Evolutionary conservation across 805 yeast species (phyloP).

Genomic region (Candida palmyrensis): DNA sequence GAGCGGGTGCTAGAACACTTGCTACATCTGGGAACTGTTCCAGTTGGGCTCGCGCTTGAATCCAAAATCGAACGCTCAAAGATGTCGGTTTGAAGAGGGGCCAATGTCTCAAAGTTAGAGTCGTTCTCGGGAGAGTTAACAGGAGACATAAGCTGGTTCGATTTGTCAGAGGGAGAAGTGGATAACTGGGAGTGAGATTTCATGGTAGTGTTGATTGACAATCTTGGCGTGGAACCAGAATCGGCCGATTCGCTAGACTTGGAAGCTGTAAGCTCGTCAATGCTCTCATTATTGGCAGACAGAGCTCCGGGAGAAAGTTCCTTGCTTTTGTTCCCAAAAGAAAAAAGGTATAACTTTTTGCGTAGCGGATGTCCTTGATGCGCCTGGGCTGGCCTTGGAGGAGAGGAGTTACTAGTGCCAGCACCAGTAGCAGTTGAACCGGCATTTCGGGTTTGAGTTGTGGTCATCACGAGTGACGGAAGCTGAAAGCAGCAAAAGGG

Average conservation of each 20-base stretch:
- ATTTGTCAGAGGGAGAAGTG: slow-evolving; percentile 2
- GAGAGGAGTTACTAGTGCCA: neutral
- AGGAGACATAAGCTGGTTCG: slow-evolving; percentile 2
- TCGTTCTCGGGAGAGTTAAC: slow-evolving; percentile 2
- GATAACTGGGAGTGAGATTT: no score
- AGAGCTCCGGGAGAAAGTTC: no score
- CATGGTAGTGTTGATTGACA: no score
- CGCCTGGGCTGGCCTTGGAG: no score
- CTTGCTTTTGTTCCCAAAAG: no score
- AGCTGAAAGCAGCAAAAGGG: neutral
- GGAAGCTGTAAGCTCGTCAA: no score
- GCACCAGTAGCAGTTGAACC: neutral
- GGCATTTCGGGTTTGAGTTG: neutral
- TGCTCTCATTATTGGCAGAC: no score
- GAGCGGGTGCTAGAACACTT: slow-evolving; percentile 12
- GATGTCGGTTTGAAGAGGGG: slow-evolving; percentile 16
- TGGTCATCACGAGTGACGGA: neutral
- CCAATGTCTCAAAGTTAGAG: neutral
- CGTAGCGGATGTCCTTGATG: no score
- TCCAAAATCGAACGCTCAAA: slow-evolving; percentile 42
- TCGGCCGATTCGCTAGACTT: no score
- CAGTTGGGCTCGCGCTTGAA: neutral
- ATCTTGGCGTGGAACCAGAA: no score
- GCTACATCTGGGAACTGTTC: slow-evolving; percentile 8
- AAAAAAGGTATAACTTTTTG: no score